phyloP scores from a whole-genome alignment of 2,329 filamentous ascomycete species.

The Fusarium devonianum region DNA sequence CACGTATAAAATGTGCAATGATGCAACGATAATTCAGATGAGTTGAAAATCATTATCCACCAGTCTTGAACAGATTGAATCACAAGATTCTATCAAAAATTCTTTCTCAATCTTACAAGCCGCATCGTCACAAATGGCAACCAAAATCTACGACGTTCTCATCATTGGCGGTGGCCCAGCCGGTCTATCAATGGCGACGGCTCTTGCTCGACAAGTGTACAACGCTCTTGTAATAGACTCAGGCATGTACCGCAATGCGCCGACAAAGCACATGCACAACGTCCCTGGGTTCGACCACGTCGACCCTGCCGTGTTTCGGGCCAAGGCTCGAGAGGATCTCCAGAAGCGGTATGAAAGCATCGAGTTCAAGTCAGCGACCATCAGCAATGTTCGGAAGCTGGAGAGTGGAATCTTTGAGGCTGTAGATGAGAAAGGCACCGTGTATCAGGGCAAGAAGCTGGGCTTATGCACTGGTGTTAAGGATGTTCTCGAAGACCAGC shows the following conservation, averaged over 20 bases:
- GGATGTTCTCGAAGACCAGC: constrained; percentile 57
- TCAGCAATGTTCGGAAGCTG: constrained; percentile 42
- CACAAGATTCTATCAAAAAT: too few relatives aligned
- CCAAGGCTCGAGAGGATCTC: constrained; percentile 46
- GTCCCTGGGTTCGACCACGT: constrained; percentile 51
- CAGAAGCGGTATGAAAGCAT: constrained; percentile 46
- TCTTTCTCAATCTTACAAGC: too few relatives aligned
- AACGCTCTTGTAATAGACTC: constrained; percentile 59
- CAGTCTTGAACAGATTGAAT: too few relatives aligned
- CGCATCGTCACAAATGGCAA: too few relatives aligned
- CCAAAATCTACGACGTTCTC: constrained; percentile 55
- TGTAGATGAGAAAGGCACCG: constrained; percentile 50
- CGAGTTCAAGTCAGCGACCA: constrained; percentile 42
- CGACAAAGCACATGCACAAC: constrained; percentile 58
- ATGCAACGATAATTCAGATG: too few relatives aligned
- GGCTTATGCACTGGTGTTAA: constrained; percentile 61
- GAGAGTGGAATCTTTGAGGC: constrained; percentile 46
- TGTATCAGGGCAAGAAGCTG: constrained; percentile 59
- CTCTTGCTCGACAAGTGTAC: constrained; percentile 58
- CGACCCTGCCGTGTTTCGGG: constrained; percentile 46
- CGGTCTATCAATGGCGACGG: constrained; percentile 56
- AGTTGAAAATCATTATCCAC: too few relatives aligned
- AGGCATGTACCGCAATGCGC: constrained; percentile 57
- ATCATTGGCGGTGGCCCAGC: constrained; percentile 62
- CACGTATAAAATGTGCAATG: constrained; percentile 17